Evolutionary conservation across 2,329 filamentous ascomycete species (phyloP).

Genomic region (Stachybotrys echinatus): DNA sequence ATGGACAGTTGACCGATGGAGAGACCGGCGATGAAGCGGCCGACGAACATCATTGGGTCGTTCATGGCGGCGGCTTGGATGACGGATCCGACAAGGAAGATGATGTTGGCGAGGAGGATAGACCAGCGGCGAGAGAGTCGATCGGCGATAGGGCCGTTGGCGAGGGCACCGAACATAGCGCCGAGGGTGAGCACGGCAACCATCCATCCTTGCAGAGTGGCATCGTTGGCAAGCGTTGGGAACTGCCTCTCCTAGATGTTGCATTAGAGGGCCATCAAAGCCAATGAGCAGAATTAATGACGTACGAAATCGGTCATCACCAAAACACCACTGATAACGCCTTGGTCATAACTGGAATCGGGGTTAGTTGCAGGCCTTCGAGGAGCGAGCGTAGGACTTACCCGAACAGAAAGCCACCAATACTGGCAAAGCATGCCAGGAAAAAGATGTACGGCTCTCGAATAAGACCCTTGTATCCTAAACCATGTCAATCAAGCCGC

Average conservation of each 20-base stretch:
- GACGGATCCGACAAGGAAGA: constrained; percentile 12
- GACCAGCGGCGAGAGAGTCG: constrained; percentile 16
- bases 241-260: not conserved
- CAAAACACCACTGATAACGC: not conserved
- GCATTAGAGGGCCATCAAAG: not conserved
- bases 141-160: constrained; percentile 25
- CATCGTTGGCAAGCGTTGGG: not conserved
- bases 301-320: not conserved
- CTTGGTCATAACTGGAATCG: not conserved
- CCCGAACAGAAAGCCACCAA: no score
- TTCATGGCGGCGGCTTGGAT: constrained; percentile 6
- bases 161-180: constrained; percentile 38
- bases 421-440: no score
- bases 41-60: constrained; percentile 32
- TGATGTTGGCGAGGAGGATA: constrained; percentile 18
- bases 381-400: no score
- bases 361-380: no score
- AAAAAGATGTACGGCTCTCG: no score
- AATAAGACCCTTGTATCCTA: no score
- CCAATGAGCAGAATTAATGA: not conserved
- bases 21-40: constrained; percentile 39
- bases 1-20: constrained; percentile 38
- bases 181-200: constrained; percentile 37
- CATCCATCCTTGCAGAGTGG: constrained; percentile 19
- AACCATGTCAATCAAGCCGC: no score